Percentiles rank a stretch among this genome's conserved stretches.
These are phyloP conservation scores for Medicago lupulina DNA, from an alignment of 306 rosid species.

Conservation along the genomic window DNA sequence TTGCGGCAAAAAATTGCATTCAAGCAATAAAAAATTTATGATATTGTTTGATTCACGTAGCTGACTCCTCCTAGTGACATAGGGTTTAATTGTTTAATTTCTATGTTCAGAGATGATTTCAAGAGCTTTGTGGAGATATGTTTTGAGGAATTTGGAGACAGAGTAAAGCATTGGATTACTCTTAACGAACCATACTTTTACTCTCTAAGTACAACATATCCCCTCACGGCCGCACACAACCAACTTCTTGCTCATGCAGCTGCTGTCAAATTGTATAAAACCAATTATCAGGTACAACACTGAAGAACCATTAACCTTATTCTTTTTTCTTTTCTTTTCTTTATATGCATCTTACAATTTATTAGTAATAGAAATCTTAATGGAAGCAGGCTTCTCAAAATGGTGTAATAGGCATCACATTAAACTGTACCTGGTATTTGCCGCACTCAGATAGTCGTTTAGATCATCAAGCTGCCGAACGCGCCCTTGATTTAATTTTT, in stretches of 20 bases:
- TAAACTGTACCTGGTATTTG: conserved; percentile 52
- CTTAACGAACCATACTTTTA: conserved; percentile 49
- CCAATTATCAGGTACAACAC: conserved; percentile 39
- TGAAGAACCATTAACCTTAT: background rate
- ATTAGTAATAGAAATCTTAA: background rate
- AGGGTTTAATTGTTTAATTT: background rate
- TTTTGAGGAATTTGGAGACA: conserved; percentile 49
- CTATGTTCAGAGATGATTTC: conserved; percentile 41
- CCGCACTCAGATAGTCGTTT: conserved; percentile 48
- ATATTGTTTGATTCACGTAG: no score
- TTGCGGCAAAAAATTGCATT: background rate
- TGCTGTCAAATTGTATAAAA: conserved; percentile 41
- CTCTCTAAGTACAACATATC: conserved; percentile 13
- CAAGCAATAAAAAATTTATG: no score
- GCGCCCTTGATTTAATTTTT: conserved; percentile 60
- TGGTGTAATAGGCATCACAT: conserved; percentile 61
- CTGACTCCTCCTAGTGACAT: background rate
- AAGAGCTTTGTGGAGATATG: conserved; percentile 40
- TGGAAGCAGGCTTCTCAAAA: conserved; percentile 52
- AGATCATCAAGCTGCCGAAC: conserved; percentile 45
- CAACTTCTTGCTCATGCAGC: conserved; percentile 51
- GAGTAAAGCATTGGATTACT: conserved; percentile 49
- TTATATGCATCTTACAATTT: background rate
- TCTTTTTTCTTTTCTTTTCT: no score
- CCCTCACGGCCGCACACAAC: conserved; percentile 30